Evolutionary conservation across 2,329 filamentous ascomycete genomes (phyloP), one percentile per base, ranked within the genome.

Genomic region (Thermomyces lanuginosus): DNA sequence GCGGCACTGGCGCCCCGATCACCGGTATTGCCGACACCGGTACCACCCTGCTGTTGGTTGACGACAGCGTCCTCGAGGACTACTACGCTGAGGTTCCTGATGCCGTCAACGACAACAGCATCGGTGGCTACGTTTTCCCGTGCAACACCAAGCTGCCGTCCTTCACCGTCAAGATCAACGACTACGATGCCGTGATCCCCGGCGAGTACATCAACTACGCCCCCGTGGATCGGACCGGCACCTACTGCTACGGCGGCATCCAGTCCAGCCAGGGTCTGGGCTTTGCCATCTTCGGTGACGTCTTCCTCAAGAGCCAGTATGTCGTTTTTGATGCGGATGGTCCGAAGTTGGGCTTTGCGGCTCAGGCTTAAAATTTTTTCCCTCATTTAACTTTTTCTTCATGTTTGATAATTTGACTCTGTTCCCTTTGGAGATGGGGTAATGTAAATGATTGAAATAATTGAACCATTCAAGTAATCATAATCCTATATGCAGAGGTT

Each of bases 261-360:
- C 81, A 89, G 60, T 61, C 53, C 36, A 60, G 66, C 40, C 43
- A 50, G 1, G 66, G 62, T n/a, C 51, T 75, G 24, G 62, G 61
- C 4, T 62, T 74, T 36, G 69, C 64, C 30, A 81, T 91, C 43
- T 67, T 84, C 30, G 81, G 81, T 6, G 78, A 84, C 34, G 62
- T 78, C 30, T 80, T 83, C 57, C 63, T 89, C 38, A 89, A 89
- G 67, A 68, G 68, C 29, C 61, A 78, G 36, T 83, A 77, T 45
- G 71, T 76, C 16, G 69, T 81, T 24, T 82, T 81, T 48, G 75
- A 82, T 44, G 49, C 60, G 4, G 51, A 46, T 11, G 54, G 55
- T 4, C 53, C 56, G 31, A 49, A 52, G 24, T 44, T 69, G 15
- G 64, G 63, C 6, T 63, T 66, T 34, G 64, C 64, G 4, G 28